Base-by-base conservation (phyloP, 2,329 filamentous ascomycete genomes). In the Penicillium vulpinum region DNA sequence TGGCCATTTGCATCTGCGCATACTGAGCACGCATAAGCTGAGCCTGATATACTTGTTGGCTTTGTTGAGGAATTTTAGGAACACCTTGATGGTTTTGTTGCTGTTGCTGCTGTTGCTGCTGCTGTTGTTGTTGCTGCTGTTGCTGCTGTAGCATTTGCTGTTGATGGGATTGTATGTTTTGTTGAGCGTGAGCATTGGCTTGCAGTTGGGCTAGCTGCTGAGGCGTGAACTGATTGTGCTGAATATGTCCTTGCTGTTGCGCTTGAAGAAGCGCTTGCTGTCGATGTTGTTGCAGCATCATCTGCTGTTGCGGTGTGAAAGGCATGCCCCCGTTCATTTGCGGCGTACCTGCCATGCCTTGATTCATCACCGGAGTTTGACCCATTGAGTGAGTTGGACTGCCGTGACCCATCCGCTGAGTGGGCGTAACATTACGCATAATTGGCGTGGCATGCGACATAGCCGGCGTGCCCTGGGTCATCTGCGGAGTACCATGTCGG, bases 401-500 rank as follows among this genome's bases (percentile, higher is more conserved):
- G 41, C 74, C 76, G 53, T 80, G 78, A 26, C 67, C 69, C 69
- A 80, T 77, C 1, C 77, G 72, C 62, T 79, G 77, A 13, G 72
- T 77, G 5, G 78, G 78, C 11, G 78, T 80, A 6, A 73, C 75
- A 60, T 80, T 78, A 51, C 77, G 73, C 71, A 80, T 77, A 8
- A 78, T 71, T 5, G 78, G 78, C 4, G 78, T 81, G 22, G 77
- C 75, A 56, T 80, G 77, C 21, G 73, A 73, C 69, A 78, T 74
- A 22, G 75, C 75, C 10, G 78, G 77, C 2, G 78, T 80, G 39
- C 76, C 74, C 47, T 79, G 75, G 8, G 73, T 69, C 70, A 81
- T 77, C 58, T 79, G 77, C 5, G 78, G 78, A 18, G 78, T 81
- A 11, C 78, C 77, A 56, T 80, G 74, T 52, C 77, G 74, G 57